These are phyloP conservation scores for Cyclostephanos tholiformis DNA, from an alignment of 108 stramenopile genomes.

Conservation along the genomic window DNA sequence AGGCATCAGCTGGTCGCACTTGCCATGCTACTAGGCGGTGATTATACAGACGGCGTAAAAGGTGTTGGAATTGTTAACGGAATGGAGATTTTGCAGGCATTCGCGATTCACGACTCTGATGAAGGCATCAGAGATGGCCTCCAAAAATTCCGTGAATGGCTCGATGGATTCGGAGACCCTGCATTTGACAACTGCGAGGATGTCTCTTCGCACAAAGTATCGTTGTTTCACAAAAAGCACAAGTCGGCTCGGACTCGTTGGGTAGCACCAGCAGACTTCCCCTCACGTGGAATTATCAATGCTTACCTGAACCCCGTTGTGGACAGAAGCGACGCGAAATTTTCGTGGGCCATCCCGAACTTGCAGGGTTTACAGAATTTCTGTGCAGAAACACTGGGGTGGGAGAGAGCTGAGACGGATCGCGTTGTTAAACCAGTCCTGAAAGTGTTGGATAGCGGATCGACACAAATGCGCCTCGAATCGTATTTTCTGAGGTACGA, in stretches of 20 bases:
- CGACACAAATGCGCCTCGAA: conserved; percentile 90
- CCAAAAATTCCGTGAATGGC: conserved; percentile 79
- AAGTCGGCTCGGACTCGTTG: conserved; percentile 78
- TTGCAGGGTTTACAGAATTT: conserved; percentile 66
- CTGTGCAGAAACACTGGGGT: conserved; percentile 79
- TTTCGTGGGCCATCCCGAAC: conserved; percentile 90
- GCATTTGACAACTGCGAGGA: conserved; percentile 17
- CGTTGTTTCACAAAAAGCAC: conserved; percentile 77
- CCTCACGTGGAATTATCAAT: conserved; percentile 65
- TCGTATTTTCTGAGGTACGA: conserved; percentile 93
- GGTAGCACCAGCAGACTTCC: conserved; percentile 86
- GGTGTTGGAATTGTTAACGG: conserved; percentile 99
- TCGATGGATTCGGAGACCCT: conserved; percentile 81
- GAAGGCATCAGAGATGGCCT: conserved; percentile 63
- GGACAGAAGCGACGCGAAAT: conserved; percentile 64
- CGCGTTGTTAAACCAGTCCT: conserved; percentile 77
- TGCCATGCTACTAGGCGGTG: conserved; percentile 96
- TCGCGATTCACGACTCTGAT: conserved; percentile 62
- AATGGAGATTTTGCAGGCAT: conserved; percentile 94
- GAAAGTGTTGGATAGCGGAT: conserved; percentile 50
- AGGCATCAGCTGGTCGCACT: conserved; percentile 84
- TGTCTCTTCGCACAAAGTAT: conserved; percentile 17
- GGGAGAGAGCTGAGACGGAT: conserved; percentile 77
- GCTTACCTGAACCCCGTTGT: conserved; percentile 90
- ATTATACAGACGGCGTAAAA: conserved; percentile 98